Base-by-base conservation (phyloP, 163 green algal species). In the Prototheca cutis region DNA sequence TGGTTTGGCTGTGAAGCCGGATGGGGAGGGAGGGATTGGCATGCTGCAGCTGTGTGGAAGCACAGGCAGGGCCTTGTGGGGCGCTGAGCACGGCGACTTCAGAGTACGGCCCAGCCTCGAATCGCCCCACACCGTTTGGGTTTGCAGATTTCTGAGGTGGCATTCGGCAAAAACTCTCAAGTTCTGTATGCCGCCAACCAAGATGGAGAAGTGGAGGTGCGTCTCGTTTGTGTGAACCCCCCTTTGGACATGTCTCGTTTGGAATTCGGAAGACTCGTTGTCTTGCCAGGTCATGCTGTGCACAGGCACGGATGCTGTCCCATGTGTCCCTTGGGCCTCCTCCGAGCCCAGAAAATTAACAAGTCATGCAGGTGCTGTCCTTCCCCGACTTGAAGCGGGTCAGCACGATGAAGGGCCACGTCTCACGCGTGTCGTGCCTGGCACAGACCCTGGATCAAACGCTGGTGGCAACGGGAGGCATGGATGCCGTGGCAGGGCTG, bases 351-450 rank as follows among this genome's bases (percentile, higher is more conserved):
- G n/a, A n/a, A n/a, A n/a, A n/a, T n/a, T n/a, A n/a, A n/a, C n/a
- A n/a, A n/a, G n/a, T n/a, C 39, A 6, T 74, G 19, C 60, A 76
- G 40, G 34, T 76, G 24, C 29, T 65, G 21, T 36, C 36, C 18
- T 77, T 59, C 23, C 63, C 63, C 0, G 63, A 61, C 18, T 65
- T 76, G 58, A 28, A 65, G 31, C n/a, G 18, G 49, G 19, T 31
- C 28, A 19, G 28, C 15, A 24, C 24, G 7, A 48, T 76, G 29
- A 53, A 48, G 34, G 68, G 62, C 17, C 68, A 76, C 34, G 42
- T 76, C 13, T 63, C 28, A 31, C 62, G 70, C 54, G 59, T 76
- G 15, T 72, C 61, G 29, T 69, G 58, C 39, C 19, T 76, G 10
- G 58, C 27, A 0, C 69, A 52, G 53, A 70, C 63, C 39, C 32